Conservation (phyloP, 148 eudicot genomes). For the Camellia lanceoleosa region DNA sequence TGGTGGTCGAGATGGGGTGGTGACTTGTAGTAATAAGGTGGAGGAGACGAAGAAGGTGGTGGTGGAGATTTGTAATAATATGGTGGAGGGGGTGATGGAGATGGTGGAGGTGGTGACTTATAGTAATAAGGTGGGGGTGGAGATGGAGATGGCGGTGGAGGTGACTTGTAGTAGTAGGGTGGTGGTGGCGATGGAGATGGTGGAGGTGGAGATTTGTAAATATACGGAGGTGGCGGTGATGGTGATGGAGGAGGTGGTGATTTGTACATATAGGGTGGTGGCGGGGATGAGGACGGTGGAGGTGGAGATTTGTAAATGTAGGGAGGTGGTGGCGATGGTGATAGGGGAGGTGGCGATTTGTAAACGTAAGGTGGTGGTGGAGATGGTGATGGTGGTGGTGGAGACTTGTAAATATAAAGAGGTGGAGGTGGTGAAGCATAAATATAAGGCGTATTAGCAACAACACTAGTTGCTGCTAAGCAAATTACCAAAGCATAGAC, state of each 20-base stretch:
- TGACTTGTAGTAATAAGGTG: constrained; percentile 15
- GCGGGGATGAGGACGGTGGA: neutral
- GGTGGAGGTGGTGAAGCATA: constrained; percentile 14
- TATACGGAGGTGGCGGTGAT: neutral
- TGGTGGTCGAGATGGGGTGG: constrained; percentile 18
- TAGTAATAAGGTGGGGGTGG: neutral
- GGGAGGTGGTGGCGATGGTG: constrained; percentile 8
- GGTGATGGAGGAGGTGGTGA: neutral
- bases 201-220: neutral
- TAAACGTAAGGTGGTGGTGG: neutral
- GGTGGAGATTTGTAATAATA: constrained; percentile 20
- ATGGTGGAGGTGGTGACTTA: neutral
- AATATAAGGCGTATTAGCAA: neutral
- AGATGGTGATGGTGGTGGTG: constrained; percentile 2
- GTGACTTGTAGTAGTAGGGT: neutral
- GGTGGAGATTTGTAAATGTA: constrained; percentile 7
- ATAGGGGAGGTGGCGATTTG: constrained; percentile 7
- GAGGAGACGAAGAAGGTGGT: constrained; percentile 7
- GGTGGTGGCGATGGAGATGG: constrained; percentile 3
- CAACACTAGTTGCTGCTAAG: neutral
- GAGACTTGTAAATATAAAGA: neutral
- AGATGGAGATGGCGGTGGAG: neutral
- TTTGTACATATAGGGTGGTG: neutral
- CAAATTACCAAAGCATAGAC: constrained; percentile 7
- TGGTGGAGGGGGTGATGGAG: constrained; percentile 9